phyloP scores from a whole-genome alignment of 495 filamentous ascomycete genomes.

The Hypoxylon perforatum region DNA sequence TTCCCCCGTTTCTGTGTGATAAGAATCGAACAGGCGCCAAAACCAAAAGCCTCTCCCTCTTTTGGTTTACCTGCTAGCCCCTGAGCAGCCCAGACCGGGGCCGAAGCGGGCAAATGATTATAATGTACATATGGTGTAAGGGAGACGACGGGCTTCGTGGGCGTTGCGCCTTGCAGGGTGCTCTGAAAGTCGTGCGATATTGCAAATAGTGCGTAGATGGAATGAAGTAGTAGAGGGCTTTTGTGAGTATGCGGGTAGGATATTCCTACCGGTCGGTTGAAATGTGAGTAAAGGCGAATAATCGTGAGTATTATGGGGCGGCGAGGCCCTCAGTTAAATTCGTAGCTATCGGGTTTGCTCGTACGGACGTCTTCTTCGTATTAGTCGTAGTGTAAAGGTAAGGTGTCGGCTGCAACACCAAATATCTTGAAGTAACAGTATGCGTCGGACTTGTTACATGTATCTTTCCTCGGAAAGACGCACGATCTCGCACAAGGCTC shows the following conservation, averaged over 20 bases:
- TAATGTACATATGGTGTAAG: constrained; percentile 17
- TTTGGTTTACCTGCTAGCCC: not conserved
- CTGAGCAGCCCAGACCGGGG: not conserved
- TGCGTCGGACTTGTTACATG: constrained; percentile 8
- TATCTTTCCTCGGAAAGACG: constrained; percentile 51
- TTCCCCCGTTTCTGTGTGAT: not conserved
- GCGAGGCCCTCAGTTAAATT: not conserved
- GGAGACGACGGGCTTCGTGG: constrained; percentile 4
- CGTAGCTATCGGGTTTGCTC: not conserved
- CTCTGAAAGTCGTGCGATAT: not conserved
- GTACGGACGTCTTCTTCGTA: not conserved
- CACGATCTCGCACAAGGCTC: constrained; percentile 57
- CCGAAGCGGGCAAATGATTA: constrained; percentile 24
- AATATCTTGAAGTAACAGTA: not conserved
- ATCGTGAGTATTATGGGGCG: not conserved
- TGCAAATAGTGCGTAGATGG: not conserved
- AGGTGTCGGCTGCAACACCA: not conserved
- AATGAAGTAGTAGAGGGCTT: too few species aligned
- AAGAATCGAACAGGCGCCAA: not conserved
- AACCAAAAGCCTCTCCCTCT: not conserved
- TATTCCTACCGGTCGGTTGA: not conserved
- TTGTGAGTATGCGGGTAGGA: not conserved
- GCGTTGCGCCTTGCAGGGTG: not conserved
- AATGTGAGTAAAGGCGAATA: not conserved
- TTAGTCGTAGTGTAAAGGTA: not conserved